Evolutionary conservation across 2,329 filamentous ascomycete genomes (phyloP), one percentile per base, ranked within the genome.

Genomic region (Xylariales sp.): DNA sequence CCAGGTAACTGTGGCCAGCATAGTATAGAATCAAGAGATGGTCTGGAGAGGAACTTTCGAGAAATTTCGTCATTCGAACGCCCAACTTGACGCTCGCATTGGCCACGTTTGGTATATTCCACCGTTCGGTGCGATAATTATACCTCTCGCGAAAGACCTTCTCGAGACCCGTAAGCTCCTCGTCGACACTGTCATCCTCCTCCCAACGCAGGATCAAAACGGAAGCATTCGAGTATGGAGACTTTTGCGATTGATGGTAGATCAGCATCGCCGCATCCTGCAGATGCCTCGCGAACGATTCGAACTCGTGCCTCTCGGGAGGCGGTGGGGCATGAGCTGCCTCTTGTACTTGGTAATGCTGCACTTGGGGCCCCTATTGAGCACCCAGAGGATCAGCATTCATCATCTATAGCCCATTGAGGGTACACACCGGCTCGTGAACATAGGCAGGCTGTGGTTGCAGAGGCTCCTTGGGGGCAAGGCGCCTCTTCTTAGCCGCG

Each of bases 181-280:
- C 61, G 40, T 78, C 69, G 32, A 72, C 66, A 24, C 64, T 65
- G 29, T 59, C 59, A 47, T 83, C 77, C 38, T 80, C 77, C 46
- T 82, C 76, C 79, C 79, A 83, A 39, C 74, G 68, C 42, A 83
- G 49, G 33, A 83, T 58, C 23, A 83, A 59, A 10, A 80, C 78
- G 4, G 77, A 81, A 12, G 78, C 77, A 40, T 69, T 71, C 14
- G 63, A 69, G 47, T 83, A 81, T 17, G 70, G 70, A 4, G 69
- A 67, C 41, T 69, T 70, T 52, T 81, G 74, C 31, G 75, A 76
- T 59, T 81, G 78, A 45, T 75, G 70, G 54, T 81, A 76, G 48
- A 83, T 81, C 51, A 81, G 66, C 72, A 81, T 81, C 46, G 79
- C 78, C 34, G 78, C 79, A 69, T 83, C 79, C 54, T 83, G 79